A percentile compares a stretch with the other conserved stretches of the same genome.
Evolutionary conservation across 208 protist species (phyloP).

Genomic region (Crithidia brevicula): DNA sequence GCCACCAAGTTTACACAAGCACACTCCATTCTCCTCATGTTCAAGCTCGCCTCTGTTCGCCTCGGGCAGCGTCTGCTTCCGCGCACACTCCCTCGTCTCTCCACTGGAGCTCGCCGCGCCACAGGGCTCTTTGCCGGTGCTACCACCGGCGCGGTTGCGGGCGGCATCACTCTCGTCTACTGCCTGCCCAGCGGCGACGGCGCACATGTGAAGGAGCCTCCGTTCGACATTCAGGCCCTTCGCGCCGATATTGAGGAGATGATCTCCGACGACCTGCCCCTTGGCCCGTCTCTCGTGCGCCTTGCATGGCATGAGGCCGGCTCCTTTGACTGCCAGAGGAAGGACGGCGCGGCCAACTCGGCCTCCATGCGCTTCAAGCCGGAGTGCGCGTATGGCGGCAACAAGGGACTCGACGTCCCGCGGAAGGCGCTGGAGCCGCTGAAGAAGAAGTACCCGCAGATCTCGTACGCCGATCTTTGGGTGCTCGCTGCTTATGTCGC

Average conservation of each 20-base stretch:
- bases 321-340: constrained; percentile 65
- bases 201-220: constrained; percentile 31
- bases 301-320: constrained; percentile 84
- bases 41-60: constrained; percentile 35
- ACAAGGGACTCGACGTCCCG: constrained; percentile 86
- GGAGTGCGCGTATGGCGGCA: constrained; percentile 80
- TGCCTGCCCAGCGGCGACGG: constrained; percentile 23
- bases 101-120: constrained; percentile 15
- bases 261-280: constrained; percentile 47
- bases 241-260: constrained; percentile 64
- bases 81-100: constrained; percentile 10
- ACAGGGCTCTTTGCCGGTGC: constrained; percentile 32
- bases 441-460: constrained; percentile 85
- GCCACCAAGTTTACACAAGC: no score
- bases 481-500: constrained; percentile 88
- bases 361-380: constrained; percentile 85
- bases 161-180: constrained; percentile 46
- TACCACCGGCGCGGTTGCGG: constrained; percentile 36
- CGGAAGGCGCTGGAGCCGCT: constrained; percentile 87
- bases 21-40: constrained; percentile 31
- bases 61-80: constrained; percentile 42
- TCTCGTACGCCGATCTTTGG: constrained; percentile 95
- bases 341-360: constrained; percentile 69
- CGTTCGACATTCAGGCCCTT: constrained; percentile 58
- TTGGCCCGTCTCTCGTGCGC: constrained; percentile 69